These are phyloP conservation scores for Pulveroboletus frians DNA, from an alignment of 768 basidiomycete genomes.

Conservation along the genomic window DNA sequence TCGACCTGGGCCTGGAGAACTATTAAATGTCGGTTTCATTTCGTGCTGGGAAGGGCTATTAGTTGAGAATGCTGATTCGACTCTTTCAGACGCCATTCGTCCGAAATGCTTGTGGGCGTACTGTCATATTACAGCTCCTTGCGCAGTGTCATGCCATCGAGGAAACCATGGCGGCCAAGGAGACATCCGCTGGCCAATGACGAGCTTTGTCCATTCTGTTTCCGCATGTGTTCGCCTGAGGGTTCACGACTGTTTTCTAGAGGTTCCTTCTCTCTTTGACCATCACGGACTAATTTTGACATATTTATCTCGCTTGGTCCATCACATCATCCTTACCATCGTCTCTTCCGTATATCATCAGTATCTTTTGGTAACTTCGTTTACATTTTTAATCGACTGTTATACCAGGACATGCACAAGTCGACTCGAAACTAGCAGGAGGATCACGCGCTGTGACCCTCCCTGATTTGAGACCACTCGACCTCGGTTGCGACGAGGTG, in stretches of 20 bases:
- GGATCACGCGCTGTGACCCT: background rate
- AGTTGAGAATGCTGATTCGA: conserved; percentile 3
- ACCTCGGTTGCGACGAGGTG: no score
- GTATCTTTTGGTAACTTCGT: conserved; percentile 3
- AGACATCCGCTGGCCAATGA: conserved; percentile 2
- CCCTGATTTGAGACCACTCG: no score
- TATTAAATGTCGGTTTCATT: conserved; percentile 48
- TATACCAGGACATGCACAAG: background rate
- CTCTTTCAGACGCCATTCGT: conserved; percentile 53
- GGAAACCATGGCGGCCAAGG: conserved; percentile 30
- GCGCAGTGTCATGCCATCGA: conserved; percentile 66
- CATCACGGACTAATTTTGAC: conserved; percentile 2
- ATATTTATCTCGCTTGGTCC: background rate
- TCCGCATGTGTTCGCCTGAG: background rate
- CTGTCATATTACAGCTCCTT: conserved; percentile 62
- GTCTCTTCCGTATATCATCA: background rate
- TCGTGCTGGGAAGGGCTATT: background rate
- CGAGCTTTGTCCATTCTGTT: background rate
- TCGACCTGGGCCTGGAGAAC: conserved; percentile 52
- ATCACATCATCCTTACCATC: background rate
- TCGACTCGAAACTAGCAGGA: background rate
- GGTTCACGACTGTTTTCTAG: background rate
- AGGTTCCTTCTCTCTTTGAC: background rate
- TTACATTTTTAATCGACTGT: conserved; percentile 1
- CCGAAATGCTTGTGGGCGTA: conserved; percentile 61